Evolutionary conservation across 192 early-diverging fungal species (phyloP).

Genomic region (Podochytrium sp.): DNA sequence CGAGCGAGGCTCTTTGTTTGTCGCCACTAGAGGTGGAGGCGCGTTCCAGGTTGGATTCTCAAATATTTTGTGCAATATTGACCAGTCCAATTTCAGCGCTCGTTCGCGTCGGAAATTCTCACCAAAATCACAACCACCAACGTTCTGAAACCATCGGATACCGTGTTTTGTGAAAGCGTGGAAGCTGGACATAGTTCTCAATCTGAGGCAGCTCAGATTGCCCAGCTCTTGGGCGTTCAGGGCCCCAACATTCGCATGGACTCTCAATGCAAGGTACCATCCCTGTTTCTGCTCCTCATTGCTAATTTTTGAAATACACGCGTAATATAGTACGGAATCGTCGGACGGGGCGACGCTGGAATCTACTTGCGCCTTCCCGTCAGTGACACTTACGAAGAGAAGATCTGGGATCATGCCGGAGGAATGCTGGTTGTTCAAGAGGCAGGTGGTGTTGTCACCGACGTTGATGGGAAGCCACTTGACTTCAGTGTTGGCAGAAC

Average conservation of each 20-base stretch:
- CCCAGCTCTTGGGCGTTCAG: constrained; percentile 74
- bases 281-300: no score
- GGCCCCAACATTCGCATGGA: constrained; percentile 88
- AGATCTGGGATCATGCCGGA: constrained; percentile 99
- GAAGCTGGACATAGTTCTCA: constrained; percentile 92
- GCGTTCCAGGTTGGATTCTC: constrained; percentile 82
- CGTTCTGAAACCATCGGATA: constrained; percentile 58
- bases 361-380: constrained; percentile 90
- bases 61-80: not conserved
- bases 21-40: constrained; percentile 86
- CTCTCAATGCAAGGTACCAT: constrained; percentile 98
- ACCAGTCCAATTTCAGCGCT: constrained; percentile 36
- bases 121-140: constrained; percentile 63
- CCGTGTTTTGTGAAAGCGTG: constrained; percentile 95
- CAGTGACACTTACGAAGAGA: constrained; percentile 84
- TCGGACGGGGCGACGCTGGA: constrained; percentile 91
- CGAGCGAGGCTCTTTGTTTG: constrained; percentile 83
- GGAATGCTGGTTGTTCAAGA: constrained; percentile 89
- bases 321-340: constrained; percentile 86
- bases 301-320: no score
- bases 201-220: constrained; percentile 74
- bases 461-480: constrained; percentile 79
- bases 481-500: constrained; percentile 91
- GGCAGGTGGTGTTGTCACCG: constrained; percentile 90
- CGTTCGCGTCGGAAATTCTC: constrained; percentile 56